Percentiles rank a stretch among this genome's conserved stretches.
phyloP scores from a whole-genome alignment of 345 rosid species.

The Reutealis trisperma region DNA sequence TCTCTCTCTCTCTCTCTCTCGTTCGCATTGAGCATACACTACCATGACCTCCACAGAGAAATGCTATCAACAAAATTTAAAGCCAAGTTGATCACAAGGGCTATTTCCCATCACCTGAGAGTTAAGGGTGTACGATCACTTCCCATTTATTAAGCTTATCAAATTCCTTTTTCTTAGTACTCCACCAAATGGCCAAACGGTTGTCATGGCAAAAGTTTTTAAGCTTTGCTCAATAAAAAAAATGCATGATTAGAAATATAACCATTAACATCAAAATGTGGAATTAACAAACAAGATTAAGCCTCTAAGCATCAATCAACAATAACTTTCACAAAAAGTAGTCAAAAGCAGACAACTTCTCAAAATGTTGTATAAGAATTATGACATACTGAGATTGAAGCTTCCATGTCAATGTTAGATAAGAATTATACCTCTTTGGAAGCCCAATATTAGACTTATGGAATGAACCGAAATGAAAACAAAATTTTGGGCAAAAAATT shows the following conservation, averaged over 20 bases:
- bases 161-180: not conserved
- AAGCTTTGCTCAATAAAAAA: not conserved
- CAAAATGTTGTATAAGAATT: not conserved
- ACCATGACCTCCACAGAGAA: not conserved
- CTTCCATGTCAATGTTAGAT: slow-evolving; percentile 8
- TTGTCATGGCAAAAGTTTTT: not conserved
- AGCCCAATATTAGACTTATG: not conserved
- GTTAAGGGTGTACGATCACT: not conserved
- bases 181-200: not conserved
- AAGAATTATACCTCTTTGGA: not conserved
- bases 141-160: not conserved
- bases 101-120: not conserved
- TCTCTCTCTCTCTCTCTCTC: not conserved
- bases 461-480: not conserved
- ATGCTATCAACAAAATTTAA: not conserved
- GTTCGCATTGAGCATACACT: not conserved
- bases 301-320: not conserved
- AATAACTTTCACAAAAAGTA: not conserved
- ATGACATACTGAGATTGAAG: not conserved
- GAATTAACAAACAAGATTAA: not conserved
- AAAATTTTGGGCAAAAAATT: not conserved
- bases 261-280: not conserved
- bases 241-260: not conserved
- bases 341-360: not conserved
- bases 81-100: not conserved